Percentiles rank a stretch among this genome's conserved stretches.
Evolutionary conservation across 371 early-diverging fungal genomes (phyloP).

Genomic region (Lichtheimia corymbifera): DNA sequence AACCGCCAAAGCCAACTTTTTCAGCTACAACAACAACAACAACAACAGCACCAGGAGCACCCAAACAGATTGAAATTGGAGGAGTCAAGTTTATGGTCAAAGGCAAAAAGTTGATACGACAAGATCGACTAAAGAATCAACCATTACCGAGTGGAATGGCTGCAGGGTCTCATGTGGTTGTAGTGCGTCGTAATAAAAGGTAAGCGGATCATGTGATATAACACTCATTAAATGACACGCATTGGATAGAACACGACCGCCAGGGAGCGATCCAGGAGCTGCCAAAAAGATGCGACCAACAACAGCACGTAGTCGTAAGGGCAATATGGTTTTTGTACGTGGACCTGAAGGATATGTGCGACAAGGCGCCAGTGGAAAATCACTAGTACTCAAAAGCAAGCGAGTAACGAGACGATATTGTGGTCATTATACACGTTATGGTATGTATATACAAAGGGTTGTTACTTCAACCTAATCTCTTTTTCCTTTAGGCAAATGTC

Average conservation of each 20-base stretch:
- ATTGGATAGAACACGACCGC: not conserved
- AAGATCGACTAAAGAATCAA: slow-evolving; percentile 26
- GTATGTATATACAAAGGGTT: slow-evolving; percentile 14
- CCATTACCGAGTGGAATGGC: slow-evolving; percentile 4
- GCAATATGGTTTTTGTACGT: slow-evolving; percentile 41
- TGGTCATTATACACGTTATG: slow-evolving; percentile 47
- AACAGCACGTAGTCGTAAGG: slow-evolving; percentile 31
- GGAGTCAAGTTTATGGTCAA: slow-evolving; percentile 50
- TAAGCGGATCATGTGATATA: not conserved
- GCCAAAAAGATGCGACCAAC: slow-evolving; percentile 4
- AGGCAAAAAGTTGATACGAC: slow-evolving; percentile 41
- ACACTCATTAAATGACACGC: too few relatives aligned
- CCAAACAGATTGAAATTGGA: slow-evolving; percentile 39
- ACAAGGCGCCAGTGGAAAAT: slow-evolving; percentile 32
- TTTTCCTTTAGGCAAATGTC: slow-evolving; percentile 37
- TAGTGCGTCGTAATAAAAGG: slow-evolving; percentile 16
- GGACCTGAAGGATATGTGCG: slow-evolving; percentile 47
- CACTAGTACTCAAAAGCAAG: slow-evolving; percentile 29
- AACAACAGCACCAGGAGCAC: slow-evolving; percentile 16
- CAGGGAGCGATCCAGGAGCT: not conserved
- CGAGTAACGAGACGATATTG: slow-evolving; percentile 20
- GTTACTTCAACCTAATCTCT: not conserved
- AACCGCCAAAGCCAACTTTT: not conserved
- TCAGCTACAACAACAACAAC: slow-evolving; percentile 2
- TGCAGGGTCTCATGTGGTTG: slow-evolving; percentile 19